Conservation (phyloP, 2,329 filamentous ascomycete species). For the Arthrocladium fulminans region DNA sequence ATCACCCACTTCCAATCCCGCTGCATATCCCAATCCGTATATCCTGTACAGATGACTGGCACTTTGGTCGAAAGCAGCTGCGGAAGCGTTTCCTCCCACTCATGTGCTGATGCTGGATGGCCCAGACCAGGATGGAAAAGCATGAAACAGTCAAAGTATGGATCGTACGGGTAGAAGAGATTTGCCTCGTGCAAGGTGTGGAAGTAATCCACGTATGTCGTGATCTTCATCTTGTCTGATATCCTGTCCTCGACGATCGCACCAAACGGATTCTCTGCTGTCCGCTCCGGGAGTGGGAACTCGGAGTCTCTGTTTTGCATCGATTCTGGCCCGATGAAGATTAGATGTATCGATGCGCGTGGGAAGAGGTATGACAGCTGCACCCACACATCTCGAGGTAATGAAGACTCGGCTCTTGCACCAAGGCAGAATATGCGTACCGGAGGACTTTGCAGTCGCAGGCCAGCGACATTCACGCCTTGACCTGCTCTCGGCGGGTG, state of each 20-base stretch:
- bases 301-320: constrained; percentile 92
- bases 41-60: constrained; percentile 88
- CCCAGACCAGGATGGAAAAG: constrained; percentile 95
- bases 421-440: constrained; percentile 89
- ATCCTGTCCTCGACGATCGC: constrained; percentile 89
- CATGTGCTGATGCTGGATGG: constrained; percentile 83
- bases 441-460: constrained; percentile 75
- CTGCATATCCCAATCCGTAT: constrained; percentile 91
- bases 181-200: constrained; percentile 89
- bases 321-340: constrained; percentile 92
- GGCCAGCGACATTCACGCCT: constrained; percentile 63
- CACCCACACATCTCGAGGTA: constrained; percentile 87
- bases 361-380: constrained; percentile 94
- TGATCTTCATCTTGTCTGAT: constrained; percentile 85
- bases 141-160: constrained; percentile 96
- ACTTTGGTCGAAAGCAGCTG: constrained; percentile 89
- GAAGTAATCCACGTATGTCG: constrained; percentile 96
- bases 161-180: constrained; percentile 88
- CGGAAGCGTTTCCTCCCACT: constrained; percentile 88
- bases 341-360: constrained; percentile 75
- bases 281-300: constrained; percentile 81
- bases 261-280: constrained; percentile 79
- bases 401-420: constrained; percentile 91
- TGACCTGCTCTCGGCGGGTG: constrained; percentile 77
- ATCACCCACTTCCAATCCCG: constrained; percentile 84